Conservation (phyloP, 163 green algal genomes). For the Scenedesmus sp. region DNA sequence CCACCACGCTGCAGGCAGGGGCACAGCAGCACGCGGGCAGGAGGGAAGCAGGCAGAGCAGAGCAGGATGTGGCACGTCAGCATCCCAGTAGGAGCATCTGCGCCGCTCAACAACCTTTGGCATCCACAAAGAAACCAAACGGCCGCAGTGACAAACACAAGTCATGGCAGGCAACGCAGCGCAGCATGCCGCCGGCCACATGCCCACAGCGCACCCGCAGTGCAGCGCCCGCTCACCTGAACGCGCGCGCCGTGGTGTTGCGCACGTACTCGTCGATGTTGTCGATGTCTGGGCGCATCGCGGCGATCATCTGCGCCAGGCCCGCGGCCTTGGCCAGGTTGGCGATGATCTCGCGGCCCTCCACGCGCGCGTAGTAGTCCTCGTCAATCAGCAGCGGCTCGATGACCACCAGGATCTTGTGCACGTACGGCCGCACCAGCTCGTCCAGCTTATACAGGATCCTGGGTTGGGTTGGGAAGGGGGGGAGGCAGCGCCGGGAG, state of each 20-base stretch:
- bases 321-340: constrained; percentile 97
- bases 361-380: constrained; percentile 99
- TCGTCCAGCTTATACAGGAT: constrained; percentile 99
- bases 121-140: not conserved
- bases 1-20: constrained; percentile 89
- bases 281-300: constrained; percentile 99
- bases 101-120: not conserved
- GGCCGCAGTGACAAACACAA: not conserved
- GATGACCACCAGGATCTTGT: constrained; percentile 99
- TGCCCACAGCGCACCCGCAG: not conserved
- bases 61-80: not conserved
- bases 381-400: constrained; percentile 99
- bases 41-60: not conserved
- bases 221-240: constrained; percentile 58
- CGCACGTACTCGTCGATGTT: constrained; percentile 99
- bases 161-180: not conserved
- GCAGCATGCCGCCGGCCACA: not conserved
- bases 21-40: not conserved
- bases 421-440: constrained; percentile 97
- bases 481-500: no score
- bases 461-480: constrained; percentile 13
- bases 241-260: constrained; percentile 96
- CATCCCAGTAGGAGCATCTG: not conserved
- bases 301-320: constrained; percentile 97
- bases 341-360: constrained; percentile 98